Base-by-base conservation (phyloP, 495 filamentous ascomycete species). In the Podospora australis region DNA sequence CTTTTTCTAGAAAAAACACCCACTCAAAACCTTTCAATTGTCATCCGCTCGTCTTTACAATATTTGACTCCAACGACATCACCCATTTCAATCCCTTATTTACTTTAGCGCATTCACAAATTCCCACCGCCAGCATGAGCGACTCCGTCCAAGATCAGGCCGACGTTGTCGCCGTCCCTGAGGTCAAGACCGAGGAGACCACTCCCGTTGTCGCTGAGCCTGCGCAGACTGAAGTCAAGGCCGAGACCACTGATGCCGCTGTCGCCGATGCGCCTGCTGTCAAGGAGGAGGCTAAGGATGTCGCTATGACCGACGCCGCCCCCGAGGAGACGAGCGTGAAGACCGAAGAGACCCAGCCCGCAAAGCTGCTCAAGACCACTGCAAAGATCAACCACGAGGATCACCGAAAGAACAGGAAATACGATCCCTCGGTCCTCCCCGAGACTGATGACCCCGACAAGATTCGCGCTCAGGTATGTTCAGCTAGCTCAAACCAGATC, bases 401-500 rank as follows among this genome's bases (percentile, higher is more conserved):
- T 25, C 45, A 22, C 50, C 58, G 59, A 51, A 68, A 58, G 53
- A 78, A 79, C 55, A 67, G 62, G 57, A 87, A 84, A 63, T 87
- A 80, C 50, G 82, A 91, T 57, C 75, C 82, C 20, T 74, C 74
- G 24, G 60, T 68, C 14, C 76, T 78, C 48, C 69, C 79, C 35
- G 78, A 81, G 52, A 82, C 80, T 16, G 77, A 83, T 43, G 86
- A 95, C 59, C 83, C 85, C 2, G 75, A 74, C 23, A 75, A 84
- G 66, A 90, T 92, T 54, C 54, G 57, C 45, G 36, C 10, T 13
- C 56, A 67, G 52, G 56, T 55, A 44, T 25, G 51, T 3, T 28
- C 21, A 11, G 23, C n/a, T n/a, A n/a, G n/a, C n/a, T n/a, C n/a
- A n/a, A n/a, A n/a, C n/a, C n/a, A n/a, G n/a, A n/a, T n/a, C n/a